Evolutionary conservation across 2,329 filamentous ascomycete genomes (phyloP).

Genomic region (Sporothrix luriei): DNA sequence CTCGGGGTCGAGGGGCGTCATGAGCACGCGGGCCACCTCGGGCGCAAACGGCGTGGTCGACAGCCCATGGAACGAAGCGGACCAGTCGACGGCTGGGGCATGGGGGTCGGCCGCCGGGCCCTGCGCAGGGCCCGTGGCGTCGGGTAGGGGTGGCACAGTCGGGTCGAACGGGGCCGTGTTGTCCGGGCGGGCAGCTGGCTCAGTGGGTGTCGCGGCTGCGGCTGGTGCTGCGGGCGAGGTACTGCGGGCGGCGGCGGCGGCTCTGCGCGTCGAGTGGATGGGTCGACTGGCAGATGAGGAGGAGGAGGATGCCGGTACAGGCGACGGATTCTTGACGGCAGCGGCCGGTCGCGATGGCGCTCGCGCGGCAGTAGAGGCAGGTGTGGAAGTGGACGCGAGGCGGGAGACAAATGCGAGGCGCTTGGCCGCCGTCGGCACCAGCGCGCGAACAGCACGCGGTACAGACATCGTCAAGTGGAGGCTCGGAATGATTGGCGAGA

Average conservation of each 20-base stretch:
- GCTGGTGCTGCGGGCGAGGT: not conserved
- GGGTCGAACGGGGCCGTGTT: not conserved
- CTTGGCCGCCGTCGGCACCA: slow-evolving; percentile 33
- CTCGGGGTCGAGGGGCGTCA: slow-evolving; percentile 65
- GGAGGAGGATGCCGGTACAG: not conserved
- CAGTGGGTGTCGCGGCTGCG: not conserved
- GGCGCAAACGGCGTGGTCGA: slow-evolving; percentile 69
- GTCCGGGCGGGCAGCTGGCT: not conserved
- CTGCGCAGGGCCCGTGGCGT: not conserved
- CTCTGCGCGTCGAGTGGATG: slow-evolving; percentile 16
- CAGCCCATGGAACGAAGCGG: slow-evolving; percentile 78
- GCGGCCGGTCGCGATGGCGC: slow-evolving; percentile 1
- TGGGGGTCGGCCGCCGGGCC: slow-evolving; percentile 13
- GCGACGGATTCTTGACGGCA: not conserved
- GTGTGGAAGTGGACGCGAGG: not conserved
- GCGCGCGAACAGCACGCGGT: slow-evolving; percentile 14
- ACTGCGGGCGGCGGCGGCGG: not conserved
- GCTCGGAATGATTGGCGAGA: not conserved
- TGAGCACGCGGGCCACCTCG: slow-evolving; percentile 69
- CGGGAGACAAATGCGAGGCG: not conserved
- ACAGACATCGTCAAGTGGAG: slow-evolving; percentile 26
- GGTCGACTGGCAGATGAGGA: not conserved
- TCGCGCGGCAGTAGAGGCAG: not conserved
- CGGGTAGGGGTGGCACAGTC: not conserved
- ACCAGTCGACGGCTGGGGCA: slow-evolving; percentile 66